phyloP scores from a whole-genome alignment of 352 stramenopile species.

The Globisporangium iwayamae region DNA sequence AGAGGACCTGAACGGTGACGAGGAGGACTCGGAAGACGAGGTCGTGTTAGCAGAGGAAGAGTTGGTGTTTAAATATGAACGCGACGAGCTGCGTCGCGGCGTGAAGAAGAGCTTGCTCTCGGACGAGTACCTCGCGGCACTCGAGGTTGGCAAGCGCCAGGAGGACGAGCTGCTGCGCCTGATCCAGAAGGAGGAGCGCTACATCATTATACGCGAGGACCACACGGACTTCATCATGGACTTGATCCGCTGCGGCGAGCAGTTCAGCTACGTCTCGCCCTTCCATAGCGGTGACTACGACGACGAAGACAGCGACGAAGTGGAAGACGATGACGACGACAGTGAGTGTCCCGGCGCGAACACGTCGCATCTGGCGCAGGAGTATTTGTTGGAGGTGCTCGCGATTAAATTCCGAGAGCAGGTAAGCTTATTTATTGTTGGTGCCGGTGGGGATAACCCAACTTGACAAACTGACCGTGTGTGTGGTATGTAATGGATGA shows the following conservation, averaged over 20 bases:
- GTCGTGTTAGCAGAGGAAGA: slow-evolving; percentile 54
- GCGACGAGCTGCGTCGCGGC: slow-evolving; percentile 29
- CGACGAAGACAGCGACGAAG: slow-evolving; percentile 34
- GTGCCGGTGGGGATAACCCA: neutral
- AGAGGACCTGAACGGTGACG: slow-evolving; percentile 35
- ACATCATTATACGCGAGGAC: slow-evolving; percentile 82
- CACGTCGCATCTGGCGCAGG: slow-evolving; percentile 69
- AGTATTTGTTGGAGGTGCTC: slow-evolving; percentile 75
- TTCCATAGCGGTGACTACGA: slow-evolving; percentile 27
- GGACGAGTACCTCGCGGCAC: slow-evolving; percentile 59
- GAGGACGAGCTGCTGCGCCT: slow-evolving; percentile 70
- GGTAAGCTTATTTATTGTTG: slow-evolving; percentile 22
- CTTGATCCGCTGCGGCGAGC: slow-evolving; percentile 71
- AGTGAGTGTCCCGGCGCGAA: slow-evolving; percentile 68
- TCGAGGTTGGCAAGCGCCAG: slow-evolving; percentile 62
- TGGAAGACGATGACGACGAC: slow-evolving; percentile 57
- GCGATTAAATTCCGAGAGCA: slow-evolving; percentile 80
- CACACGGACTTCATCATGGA: slow-evolving; percentile 82
- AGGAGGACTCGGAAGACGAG: slow-evolving; percentile 35
- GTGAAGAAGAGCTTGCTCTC: slow-evolving; percentile 38
- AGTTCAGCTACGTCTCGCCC: slow-evolving; percentile 65
- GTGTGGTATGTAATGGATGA: slow-evolving; percentile 9
- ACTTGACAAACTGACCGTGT: neutral
- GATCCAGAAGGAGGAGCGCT: slow-evolving; percentile 78
- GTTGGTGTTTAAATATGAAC: slow-evolving; percentile 72